These are phyloP conservation scores for Colletotrichum tamarilloi DNA, from an alignment of 2,329 filamentous ascomycete genomes.

Conservation along the genomic window DNA sequence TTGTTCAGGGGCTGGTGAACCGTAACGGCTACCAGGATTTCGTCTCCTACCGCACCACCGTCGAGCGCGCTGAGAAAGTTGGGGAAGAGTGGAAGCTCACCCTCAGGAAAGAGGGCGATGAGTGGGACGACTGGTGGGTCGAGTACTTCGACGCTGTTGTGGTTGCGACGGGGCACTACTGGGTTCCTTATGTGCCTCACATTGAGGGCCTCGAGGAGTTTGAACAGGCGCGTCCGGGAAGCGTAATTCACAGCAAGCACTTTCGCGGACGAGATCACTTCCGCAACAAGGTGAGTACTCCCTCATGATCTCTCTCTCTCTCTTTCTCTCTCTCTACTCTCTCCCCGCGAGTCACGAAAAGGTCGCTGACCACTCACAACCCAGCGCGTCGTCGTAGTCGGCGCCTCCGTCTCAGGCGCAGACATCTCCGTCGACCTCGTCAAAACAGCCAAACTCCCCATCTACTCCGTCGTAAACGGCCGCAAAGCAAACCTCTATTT, in stretches of 20 bases:
- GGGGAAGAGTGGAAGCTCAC: constrained; percentile 63
- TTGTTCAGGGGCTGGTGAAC: constrained; percentile 62
- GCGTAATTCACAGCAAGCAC: constrained; percentile 66
- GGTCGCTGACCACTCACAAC: not conserved
- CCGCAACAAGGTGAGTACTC: constrained; percentile 47
- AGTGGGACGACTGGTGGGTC: constrained; percentile 68
- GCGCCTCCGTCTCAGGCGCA: constrained; percentile 72
- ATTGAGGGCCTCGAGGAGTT: constrained; percentile 61
- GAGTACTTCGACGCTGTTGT: constrained; percentile 72
- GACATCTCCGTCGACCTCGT: constrained; percentile 69
- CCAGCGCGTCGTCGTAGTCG: constrained; percentile 69
- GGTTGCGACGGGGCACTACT: constrained; percentile 70
- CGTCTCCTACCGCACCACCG: constrained; percentile 68
- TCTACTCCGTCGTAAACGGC: constrained; percentile 63
- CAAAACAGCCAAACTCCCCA: constrained; percentile 55
- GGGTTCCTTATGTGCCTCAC: constrained; percentile 65
- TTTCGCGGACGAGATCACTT: constrained; percentile 60
- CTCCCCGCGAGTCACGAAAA: no score
- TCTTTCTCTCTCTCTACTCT: no score
- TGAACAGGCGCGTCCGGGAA: constrained; percentile 57
- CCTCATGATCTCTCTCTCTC: no score
- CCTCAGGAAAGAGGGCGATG: constrained; percentile 52
- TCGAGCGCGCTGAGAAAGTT: constrained; percentile 67
- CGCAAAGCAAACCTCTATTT: constrained; percentile 65
- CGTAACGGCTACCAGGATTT: constrained; percentile 64